phyloP scores from a whole-genome alignment of 805 yeast species.

The Torulaspora quercuum region DNA sequence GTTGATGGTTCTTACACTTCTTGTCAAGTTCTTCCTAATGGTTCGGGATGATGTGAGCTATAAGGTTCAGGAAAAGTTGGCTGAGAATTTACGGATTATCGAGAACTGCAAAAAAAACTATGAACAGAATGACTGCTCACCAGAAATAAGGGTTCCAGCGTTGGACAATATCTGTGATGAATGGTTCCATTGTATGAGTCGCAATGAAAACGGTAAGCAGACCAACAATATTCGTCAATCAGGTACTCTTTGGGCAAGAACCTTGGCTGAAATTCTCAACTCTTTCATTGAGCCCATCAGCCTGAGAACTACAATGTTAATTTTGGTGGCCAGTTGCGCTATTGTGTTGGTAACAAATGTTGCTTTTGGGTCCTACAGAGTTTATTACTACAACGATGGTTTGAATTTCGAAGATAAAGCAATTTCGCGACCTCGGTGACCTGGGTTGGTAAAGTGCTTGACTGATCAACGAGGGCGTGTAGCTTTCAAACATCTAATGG shows the following conservation, averaged over 20 bases:
- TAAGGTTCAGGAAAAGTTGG: constrained; percentile 60
- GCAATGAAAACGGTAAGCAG: constrained; percentile 44
- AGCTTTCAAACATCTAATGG: no score
- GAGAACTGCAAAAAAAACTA: constrained; percentile 67
- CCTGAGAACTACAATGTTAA: constrained; percentile 59
- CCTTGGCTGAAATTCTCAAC: constrained; percentile 77
- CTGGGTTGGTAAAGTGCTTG: no score
- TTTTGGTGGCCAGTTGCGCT: constrained; percentile 48
- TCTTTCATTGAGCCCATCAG: constrained; percentile 69
- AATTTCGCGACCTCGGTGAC: no score
- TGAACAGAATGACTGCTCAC: constrained; percentile 65
- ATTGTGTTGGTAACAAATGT: constrained; percentile 50
- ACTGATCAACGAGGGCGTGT: no score
- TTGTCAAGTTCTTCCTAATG: constrained; percentile 50
- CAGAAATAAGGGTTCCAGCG: constrained; percentile 66
- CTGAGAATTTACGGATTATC: constrained; percentile 59
- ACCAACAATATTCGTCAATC: constrained; percentile 58
- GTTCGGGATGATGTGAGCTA: constrained; percentile 66
- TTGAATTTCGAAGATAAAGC: no score
- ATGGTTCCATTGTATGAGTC: constrained; percentile 75
- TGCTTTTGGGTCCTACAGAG: constrained; percentile 45
- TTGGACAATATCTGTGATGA: constrained; percentile 62
- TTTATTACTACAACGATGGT: constrained; percentile 15
- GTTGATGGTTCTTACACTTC: constrained; percentile 48
- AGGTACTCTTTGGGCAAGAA: constrained; percentile 73